Conservation (phyloP, 352 stramenopile species). For the Achlya hypogyna region DNA sequence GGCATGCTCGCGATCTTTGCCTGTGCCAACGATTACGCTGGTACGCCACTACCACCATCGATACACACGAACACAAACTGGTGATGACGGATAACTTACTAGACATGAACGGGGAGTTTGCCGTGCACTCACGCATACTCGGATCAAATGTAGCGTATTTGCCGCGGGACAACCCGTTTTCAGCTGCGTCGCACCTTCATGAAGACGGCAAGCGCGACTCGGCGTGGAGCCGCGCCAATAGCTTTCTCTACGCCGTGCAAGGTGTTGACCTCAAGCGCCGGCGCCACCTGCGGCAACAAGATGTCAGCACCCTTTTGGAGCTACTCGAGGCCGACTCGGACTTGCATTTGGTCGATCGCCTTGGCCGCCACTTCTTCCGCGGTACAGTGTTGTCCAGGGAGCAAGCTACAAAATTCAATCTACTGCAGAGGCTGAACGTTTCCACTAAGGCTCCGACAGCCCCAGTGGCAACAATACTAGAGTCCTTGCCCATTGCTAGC, state of each 20-base stretch:
- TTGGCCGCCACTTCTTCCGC: slow-evolving; percentile 51
- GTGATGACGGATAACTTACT: too few relatives aligned
- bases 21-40: slow-evolving; percentile 63
- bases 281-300: slow-evolving; percentile 21
- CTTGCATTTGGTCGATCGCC: slow-evolving; percentile 40
- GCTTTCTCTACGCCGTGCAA: slow-evolving; percentile 53
- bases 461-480: too few relatives aligned
- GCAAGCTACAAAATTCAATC: slow-evolving; percentile 27
- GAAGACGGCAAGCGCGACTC: slow-evolving; percentile 55
- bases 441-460: too few relatives aligned
- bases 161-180: slow-evolving; percentile 64
- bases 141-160: slow-evolving; percentile 50
- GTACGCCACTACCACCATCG: background rate
- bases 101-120: slow-evolving; percentile 74
- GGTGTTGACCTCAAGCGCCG: slow-evolving; percentile 31
- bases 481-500: too few relatives aligned
- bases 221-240: slow-evolving; percentile 58
- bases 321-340: slow-evolving; percentile 37
- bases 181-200: slow-evolving; percentile 57
- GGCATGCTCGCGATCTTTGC: slow-evolving; percentile 55
- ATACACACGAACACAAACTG: too few relatives aligned
- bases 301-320: slow-evolving; percentile 30
- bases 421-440: background rate
- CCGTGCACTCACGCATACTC: slow-evolving; percentile 50
- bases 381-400: slow-evolving; percentile 57